Evolutionary conservation across 371 early-diverging fungal species (phyloP).

Genomic region (Saksenaea vasiformis): DNA sequence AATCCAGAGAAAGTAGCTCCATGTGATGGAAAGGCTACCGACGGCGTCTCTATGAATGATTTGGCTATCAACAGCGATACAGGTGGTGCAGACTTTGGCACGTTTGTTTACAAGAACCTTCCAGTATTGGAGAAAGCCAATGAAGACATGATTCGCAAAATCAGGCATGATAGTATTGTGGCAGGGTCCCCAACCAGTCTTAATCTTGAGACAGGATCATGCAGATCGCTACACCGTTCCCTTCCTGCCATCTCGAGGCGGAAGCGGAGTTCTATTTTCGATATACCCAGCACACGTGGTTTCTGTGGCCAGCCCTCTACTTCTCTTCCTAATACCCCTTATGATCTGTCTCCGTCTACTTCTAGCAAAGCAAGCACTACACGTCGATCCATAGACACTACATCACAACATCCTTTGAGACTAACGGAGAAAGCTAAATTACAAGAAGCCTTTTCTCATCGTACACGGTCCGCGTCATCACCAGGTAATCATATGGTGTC

Average conservation of each 20-base stretch:
- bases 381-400: constrained; percentile 5
- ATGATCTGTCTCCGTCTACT: constrained; percentile 6
- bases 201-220: constrained; percentile 5
- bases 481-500: neutral
- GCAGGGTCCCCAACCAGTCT: constrained; percentile 14
- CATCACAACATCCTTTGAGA: neutral
- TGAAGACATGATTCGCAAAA: constrained; percentile 73
- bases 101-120: constrained; percentile 90
- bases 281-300: constrained; percentile 1
- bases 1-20: constrained; percentile 34
- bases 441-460: neutral
- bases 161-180: constrained; percentile 53
- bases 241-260: constrained; percentile 14
- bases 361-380: neutral
- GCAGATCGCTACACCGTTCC: constrained; percentile 7
- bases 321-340: constrained; percentile 1
- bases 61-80: neutral
- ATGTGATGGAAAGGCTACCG: neutral
- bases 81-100: constrained; percentile 81
- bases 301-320: neutral
- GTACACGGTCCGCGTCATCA: constrained; percentile 6
- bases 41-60: neutral
- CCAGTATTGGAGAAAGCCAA: constrained; percentile 89
- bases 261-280: constrained; percentile 13
- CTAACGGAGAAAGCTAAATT: neutral